These are phyloP conservation scores for Exophiala dermatitidis DNA, from an alignment of 2,329 filamentous ascomycete species.

Conservation along the genomic window DNA sequence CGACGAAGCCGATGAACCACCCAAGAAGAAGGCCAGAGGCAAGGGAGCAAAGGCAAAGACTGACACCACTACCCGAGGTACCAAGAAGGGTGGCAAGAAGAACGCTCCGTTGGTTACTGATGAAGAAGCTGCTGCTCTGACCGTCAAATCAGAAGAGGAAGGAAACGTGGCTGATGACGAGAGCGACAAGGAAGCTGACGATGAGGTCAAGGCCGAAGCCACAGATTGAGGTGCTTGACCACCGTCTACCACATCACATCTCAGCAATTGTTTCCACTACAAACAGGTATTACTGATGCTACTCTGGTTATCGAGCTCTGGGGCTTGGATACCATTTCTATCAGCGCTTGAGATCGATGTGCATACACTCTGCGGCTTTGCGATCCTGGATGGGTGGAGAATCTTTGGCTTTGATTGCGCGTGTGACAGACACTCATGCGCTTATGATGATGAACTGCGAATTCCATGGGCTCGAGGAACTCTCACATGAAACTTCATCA, in stretches of 20 bases:
- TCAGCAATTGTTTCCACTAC: neutral
- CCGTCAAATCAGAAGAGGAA: neutral
- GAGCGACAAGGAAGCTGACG: neutral
- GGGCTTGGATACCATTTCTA: neutral
- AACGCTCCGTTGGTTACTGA: neutral
- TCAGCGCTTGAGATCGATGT: neutral
- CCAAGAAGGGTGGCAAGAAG: constrained; percentile 4
- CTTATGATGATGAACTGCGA: neutral
- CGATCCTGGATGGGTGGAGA: neutral
- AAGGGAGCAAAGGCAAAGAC: neutral
- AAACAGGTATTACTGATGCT: neutral
- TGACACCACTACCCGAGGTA: neutral
- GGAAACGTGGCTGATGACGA: constrained; percentile 3
- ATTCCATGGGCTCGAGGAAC: too few relatives aligned
- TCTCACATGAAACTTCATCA: neutral
- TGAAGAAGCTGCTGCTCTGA: neutral
- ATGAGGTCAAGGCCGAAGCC: neutral
- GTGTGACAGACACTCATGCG: neutral
- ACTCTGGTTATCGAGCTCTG: neutral
- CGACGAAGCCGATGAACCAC: constrained; percentile 2
- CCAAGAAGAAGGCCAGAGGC: constrained; percentile 16
- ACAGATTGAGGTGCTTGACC: neutral
- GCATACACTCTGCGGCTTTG: neutral
- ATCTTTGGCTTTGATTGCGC: neutral
- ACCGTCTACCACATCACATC: neutral